These are phyloP conservation scores for Lophiostoma macrostomum DNA, from an alignment of 495 filamentous ascomycete genomes.

Conservation along the genomic window DNA sequence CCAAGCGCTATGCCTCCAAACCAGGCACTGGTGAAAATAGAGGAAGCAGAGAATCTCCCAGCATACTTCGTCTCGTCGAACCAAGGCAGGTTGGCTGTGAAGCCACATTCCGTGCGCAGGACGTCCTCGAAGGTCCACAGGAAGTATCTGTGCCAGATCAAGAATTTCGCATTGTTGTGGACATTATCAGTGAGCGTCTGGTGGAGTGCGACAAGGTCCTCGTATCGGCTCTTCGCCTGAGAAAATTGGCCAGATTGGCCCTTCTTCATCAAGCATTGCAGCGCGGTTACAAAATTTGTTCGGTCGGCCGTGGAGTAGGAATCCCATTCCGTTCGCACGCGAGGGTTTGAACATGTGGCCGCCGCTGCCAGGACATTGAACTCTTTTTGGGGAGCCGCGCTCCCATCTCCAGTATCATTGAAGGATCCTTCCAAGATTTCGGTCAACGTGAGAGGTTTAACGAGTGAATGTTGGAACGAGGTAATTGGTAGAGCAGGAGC, in stretches of 20 bases:
- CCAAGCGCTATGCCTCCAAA: constrained; percentile 18
- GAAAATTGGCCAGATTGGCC: constrained; percentile 3
- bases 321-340: constrained; percentile 23
- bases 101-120: constrained; percentile 20
- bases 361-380: background rate
- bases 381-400: background rate
- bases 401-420: background rate
- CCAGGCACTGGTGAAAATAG: constrained; percentile 10
- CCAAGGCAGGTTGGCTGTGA: constrained; percentile 11
- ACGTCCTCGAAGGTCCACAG: constrained; percentile 25
- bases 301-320: background rate
- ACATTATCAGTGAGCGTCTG: constrained; percentile 24
- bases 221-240: constrained; percentile 15
- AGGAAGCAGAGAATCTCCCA: constrained; percentile 8
- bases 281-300: constrained; percentile 7
- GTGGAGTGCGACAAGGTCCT: constrained; percentile 26
- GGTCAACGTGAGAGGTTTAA: constrained; percentile 12
- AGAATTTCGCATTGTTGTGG: constrained; percentile 27
- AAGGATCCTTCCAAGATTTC: background rate
- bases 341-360: constrained; percentile 20
- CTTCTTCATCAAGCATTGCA: constrained; percentile 14
- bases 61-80: constrained; percentile 22
- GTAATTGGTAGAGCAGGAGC: constrained; percentile 13
- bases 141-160: constrained; percentile 28
- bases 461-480: constrained; percentile 2